phyloP scores from a whole-genome alignment of 2,329 filamentous ascomycete species.

The Epichloe hybrida region DNA sequence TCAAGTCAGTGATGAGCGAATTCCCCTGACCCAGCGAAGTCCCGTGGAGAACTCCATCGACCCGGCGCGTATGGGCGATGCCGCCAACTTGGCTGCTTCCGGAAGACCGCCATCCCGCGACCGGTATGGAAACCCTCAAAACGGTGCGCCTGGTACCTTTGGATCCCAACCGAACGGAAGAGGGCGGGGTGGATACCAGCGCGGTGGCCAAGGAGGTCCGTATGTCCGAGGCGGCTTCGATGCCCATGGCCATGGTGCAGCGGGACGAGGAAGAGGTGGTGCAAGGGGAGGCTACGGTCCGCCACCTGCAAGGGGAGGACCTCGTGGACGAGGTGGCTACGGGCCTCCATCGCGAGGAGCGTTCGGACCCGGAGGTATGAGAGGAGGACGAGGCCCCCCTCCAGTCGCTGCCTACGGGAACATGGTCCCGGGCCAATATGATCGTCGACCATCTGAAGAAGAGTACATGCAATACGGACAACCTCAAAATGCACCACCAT shows the following conservation, averaged over 20 bases:
- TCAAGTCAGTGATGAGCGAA: conserved; percentile 52
- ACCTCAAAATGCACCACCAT: conserved; percentile 12
- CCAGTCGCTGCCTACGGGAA: conserved; percentile 26
- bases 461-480: conserved; percentile 14
- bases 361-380: conserved; percentile 14
- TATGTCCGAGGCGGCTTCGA: conserved; percentile 38
- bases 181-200: conserved; percentile 31
- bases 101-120: conserved; percentile 37
- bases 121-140: conserved; percentile 49
- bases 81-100: conserved; percentile 19
- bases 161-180: conserved; percentile 39
- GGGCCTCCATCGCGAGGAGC: conserved; percentile 18
- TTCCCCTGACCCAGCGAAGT: conserved; percentile 57
- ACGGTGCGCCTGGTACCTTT: conserved; percentile 30
- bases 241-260: conserved; percentile 25
- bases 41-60: conserved; percentile 40
- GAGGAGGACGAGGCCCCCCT: conserved; percentile 18
- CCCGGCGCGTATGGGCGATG: conserved; percentile 21
- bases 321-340: conserved; percentile 23
- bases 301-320: conserved; percentile 26
- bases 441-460: conserved; percentile 18
- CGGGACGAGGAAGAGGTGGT: conserved; percentile 21
- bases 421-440: conserved; percentile 18
- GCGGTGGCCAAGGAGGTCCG: conserved; percentile 30
- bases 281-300: conserved; percentile 29